These are phyloP conservation scores for Trichoderma erinaceum DNA, from an alignment of 495 filamentous ascomycete genomes.

Conservation along the genomic window DNA sequence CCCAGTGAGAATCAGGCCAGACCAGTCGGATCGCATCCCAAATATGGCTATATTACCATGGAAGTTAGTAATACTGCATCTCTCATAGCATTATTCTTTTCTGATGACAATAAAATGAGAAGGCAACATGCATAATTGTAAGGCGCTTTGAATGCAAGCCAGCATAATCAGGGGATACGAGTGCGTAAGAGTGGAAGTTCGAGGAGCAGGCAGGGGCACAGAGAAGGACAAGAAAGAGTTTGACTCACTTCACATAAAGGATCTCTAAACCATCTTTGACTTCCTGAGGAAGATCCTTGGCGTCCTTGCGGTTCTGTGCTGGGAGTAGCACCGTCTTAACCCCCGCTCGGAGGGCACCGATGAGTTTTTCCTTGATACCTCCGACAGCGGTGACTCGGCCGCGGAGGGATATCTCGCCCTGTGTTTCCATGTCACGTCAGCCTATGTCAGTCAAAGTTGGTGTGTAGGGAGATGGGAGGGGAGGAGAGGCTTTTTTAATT, in stretches of 20 bases:
- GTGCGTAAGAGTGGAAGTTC: slow-evolving; percentile 16
- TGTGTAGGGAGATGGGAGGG: not conserved
- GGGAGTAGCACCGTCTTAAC: slow-evolving; percentile 93
- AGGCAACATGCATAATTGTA: not conserved
- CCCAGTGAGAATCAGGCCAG: slow-evolving; percentile 81
- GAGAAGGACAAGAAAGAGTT: not conserved
- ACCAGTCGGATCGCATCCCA: slow-evolving; percentile 80
- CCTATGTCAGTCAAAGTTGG: slow-evolving; percentile 23
- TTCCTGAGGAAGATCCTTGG: slow-evolving; percentile 85
- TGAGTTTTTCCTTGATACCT: slow-evolving; percentile 98
- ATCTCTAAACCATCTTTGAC: slow-evolving; percentile 85
- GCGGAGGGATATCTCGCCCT: slow-evolving; percentile 82
- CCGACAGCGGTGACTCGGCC: slow-evolving; percentile 84
- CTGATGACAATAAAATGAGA: not conserved
- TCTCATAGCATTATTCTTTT: not conserved
- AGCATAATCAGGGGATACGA: no score
- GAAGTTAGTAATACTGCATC: slow-evolving; percentile 22
- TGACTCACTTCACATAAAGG: slow-evolving; percentile 71
- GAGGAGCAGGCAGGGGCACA: not conserved
- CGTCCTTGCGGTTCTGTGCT: slow-evolving; percentile 84
- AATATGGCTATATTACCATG: slow-evolving; percentile 55
- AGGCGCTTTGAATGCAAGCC: not conserved
- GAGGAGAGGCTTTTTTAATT: not conserved
- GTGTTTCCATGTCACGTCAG: slow-evolving; percentile 19
- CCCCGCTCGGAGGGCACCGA: slow-evolving; percentile 86